phyloP scores from a whole-genome alignment of 202 grass and related monocot genomes.

The Hordeum pubiflorum region DNA sequence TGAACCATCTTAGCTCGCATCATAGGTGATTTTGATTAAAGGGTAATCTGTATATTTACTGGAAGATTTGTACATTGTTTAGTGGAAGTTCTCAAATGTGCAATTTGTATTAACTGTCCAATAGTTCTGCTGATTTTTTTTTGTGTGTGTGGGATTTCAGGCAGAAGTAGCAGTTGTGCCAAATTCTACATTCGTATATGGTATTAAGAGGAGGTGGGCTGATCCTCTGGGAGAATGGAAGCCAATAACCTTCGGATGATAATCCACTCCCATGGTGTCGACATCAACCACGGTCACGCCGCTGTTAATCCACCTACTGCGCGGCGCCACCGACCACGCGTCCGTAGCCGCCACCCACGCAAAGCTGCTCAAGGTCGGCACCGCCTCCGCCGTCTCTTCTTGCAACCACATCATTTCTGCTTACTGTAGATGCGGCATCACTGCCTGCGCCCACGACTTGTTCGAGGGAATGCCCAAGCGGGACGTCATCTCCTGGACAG shows the following conservation, averaged over 20 bases:
- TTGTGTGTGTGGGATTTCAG: not conserved
- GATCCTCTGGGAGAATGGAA: slow-evolving; percentile 38
- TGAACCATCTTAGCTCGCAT: not conserved
- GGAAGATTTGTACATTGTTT: not conserved
- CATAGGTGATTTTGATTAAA: not conserved
- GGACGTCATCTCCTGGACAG: too few species aligned
- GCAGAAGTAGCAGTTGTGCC: not conserved
- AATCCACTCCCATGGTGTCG: not conserved
- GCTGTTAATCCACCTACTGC: slow-evolving; percentile 45
- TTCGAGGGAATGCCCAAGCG: too few species aligned
- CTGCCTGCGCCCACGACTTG: too few species aligned
- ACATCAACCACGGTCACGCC: slow-evolving; percentile 6
- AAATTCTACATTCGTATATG: not conserved
- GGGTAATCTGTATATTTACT: not conserved
- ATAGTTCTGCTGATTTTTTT: not conserved
- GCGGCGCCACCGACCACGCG: slow-evolving; percentile 34
- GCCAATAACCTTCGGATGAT: slow-evolving; percentile 21
- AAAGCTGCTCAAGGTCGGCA: slow-evolving; percentile 47
- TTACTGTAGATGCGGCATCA: too few species aligned
- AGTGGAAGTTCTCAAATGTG: not conserved
- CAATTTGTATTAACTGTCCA: not conserved
- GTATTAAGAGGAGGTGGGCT: not conserved
- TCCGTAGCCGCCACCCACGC: slow-evolving; percentile 46
- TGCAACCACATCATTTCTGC: too few species aligned
- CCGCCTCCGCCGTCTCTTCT: not conserved